Evolutionary conservation across 768 basidiomycete genomes (phyloP), one percentile per base, ranked within the genome.

Genomic region (Candolleomyces aberdarensis): DNA sequence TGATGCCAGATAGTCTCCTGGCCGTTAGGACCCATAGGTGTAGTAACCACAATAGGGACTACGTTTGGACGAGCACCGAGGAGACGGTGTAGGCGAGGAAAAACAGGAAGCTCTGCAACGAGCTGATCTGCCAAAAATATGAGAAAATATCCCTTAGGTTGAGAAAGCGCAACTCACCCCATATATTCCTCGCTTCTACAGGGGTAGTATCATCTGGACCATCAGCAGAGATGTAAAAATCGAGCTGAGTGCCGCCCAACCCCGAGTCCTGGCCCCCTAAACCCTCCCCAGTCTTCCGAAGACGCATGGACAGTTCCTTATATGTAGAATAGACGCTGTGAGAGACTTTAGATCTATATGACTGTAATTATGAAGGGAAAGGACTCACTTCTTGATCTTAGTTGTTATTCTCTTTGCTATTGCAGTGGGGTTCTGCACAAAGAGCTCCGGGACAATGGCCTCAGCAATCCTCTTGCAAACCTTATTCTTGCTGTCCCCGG

Each of bases 271-370:
- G 41, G n/a, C n/a, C n/a, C 41, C 41, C 41, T 13, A 43, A 11
- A n/a, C 41, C 41, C 41, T 43, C 41, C 13, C 41, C 41, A n/a
- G 41, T 43, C 11, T 11, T 43, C 13, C 41, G 41, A 5, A 43
- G 41, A 1, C 41, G 41, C 41, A 43, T 11, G 13, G 41, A 43
- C 13, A 13, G 41, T n/a, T 43, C n/a, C 41, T 43, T 43, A n/a
- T 43, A 43, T 43, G 41, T 43, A 13, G 41, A 43, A 13, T n/a
- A 43, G n/a, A 11, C 70, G 68, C 59, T 46, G 40, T 31, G 9
- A 14, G 43, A 13, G 41, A 26, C 29, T 43, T 11, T 43, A 13
- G n/a, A 43, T 43, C 13, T 43, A 43, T 43, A 43, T 11, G n/a
- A 43, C 11, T 5, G 41, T 43, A 43, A 43, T 43, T n/a, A 43